A percentile compares a stretch with the other conserved stretches of the same genome.
Evolutionary conservation across 768 basidiomycete genomes (phyloP).

Genomic region (Pleurotus djamor): DNA sequence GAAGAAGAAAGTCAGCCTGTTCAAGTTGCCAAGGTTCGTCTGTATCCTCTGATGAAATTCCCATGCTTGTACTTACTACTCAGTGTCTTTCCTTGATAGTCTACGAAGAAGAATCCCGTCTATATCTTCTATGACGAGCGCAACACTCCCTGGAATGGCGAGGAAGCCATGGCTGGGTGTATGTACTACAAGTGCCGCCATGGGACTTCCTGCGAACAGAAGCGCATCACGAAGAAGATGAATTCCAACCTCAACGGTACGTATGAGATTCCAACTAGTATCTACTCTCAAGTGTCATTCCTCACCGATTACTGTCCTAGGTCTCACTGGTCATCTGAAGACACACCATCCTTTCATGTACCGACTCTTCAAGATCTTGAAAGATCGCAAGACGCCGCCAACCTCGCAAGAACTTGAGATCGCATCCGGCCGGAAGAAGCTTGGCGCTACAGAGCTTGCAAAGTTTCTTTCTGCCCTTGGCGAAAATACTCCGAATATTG

Average conservation of each 20-base stretch:
- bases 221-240: slow-evolving; percentile 14
- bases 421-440: neutral
- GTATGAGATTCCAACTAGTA: neutral
- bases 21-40: neutral
- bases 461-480: neutral
- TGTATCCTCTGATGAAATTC: neutral
- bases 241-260: slow-evolving; percentile 14
- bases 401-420: neutral
- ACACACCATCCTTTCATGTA: neutral
- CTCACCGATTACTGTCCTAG: neutral
- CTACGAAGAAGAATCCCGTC: slow-evolving; percentile 8
- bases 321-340: neutral
- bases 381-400: neutral
- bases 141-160: neutral
- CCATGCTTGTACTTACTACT: neutral
- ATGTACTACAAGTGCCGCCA: slow-evolving; percentile 20
- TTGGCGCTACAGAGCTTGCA: neutral
- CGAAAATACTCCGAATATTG: neutral
- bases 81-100: neutral
- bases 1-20: neutral
- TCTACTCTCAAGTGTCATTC: neutral
- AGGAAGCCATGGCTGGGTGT: neutral
- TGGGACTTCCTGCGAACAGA: slow-evolving; percentile 15
- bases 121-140: slow-evolving; percentile 14
- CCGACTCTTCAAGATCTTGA: neutral